Conservation (phyloP, 805 yeast genomes). For the Starmerella potacharoeniae region DNA sequence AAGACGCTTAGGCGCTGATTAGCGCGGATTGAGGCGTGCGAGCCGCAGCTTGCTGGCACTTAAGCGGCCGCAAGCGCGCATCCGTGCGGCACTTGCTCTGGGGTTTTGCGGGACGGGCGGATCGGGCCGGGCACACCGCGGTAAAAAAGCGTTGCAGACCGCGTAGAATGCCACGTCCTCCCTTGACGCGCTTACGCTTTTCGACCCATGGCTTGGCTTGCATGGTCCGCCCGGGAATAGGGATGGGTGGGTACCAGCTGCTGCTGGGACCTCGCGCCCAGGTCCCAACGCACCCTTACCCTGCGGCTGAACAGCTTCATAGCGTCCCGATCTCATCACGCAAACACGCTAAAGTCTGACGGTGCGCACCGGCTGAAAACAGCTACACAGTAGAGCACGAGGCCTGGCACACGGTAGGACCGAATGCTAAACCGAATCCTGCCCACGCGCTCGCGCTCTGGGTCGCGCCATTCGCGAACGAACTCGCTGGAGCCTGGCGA, state of each 20-base stretch:
- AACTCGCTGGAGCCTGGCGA: neutral
- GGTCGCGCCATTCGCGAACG: neutral
- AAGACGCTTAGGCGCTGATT: neutral
- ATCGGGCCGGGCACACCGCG: too few relatives aligned
- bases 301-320: neutral
- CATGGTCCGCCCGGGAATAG: neutral
- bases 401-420: neutral
- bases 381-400: neutral
- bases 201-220: neutral
- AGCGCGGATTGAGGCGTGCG: neutral
- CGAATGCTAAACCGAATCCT: constrained; percentile 1
- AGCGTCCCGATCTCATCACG: neutral
- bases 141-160: too few relatives aligned
- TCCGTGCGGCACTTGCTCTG: too few relatives aligned
- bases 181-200: too few relatives aligned
- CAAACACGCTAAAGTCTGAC: neutral
- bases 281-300: neutral
- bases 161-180: too few relatives aligned
- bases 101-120: too few relatives aligned
- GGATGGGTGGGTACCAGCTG: neutral
- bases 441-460: constrained; percentile 2
- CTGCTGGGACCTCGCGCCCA: neutral
- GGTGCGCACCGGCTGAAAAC: too few relatives aligned
- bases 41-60: neutral
- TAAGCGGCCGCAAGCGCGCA: too few relatives aligned